Percentiles rank a stretch among this genome's conserved stretches.
Conservation (phyloP, 305 asterid genomes). For the Fraxinus angustifolia region DNA sequence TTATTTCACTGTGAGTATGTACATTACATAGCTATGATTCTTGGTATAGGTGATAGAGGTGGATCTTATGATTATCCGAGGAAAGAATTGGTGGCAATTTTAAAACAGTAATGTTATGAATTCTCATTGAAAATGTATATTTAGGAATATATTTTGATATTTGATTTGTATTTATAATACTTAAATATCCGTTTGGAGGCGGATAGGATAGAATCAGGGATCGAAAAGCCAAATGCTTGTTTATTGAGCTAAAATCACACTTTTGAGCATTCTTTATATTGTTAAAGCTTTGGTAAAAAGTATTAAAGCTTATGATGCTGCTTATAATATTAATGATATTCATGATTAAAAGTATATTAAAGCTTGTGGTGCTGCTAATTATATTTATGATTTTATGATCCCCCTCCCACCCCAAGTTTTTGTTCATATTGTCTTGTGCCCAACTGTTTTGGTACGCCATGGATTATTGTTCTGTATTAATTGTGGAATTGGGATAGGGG, state of each 20-base stretch:
- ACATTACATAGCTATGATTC: not conserved
- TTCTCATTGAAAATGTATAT: not conserved
- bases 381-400: not conserved
- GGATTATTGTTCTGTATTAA: slow-evolving; percentile 25
- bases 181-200: not conserved
- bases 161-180: not conserved
- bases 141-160: not conserved
- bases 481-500: slow-evolving; percentile 54
- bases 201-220: not conserved
- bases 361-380: not conserved
- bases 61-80: not conserved
- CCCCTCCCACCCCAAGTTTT: not conserved
- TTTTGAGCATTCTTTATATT: not conserved
- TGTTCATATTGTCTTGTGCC: not conserved
- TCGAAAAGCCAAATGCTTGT: not conserved
- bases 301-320: not conserved
- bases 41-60: not conserved
- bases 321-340: not conserved
- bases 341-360: too few relatives aligned
- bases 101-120: not conserved
- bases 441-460: not conserved
- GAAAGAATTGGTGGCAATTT: not conserved
- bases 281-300: not conserved
- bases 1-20: slow-evolving; percentile 75
- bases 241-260: not conserved